These are phyloP conservation scores for Tremellales sp. DNA, from an alignment of 1,284 basidiomycete genomes.

Conservation along the genomic window DNA sequence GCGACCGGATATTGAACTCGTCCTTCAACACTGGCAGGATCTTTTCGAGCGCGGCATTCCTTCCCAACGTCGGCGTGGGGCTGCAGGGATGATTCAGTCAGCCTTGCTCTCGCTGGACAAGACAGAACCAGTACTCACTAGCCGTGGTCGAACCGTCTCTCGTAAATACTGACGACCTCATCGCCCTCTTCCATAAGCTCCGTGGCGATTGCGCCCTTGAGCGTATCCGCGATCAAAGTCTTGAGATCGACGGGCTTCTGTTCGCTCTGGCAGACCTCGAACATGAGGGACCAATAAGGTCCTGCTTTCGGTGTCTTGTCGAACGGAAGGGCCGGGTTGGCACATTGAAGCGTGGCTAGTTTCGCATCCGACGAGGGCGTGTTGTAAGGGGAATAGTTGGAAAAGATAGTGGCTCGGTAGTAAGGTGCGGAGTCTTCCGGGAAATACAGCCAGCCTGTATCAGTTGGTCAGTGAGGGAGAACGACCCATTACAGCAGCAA, in stretches of 20 bases:
- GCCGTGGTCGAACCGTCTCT: constrained; percentile 51
- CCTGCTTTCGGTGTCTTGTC: constrained; percentile 47
- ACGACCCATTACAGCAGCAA: neutral
- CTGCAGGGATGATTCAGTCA: constrained; percentile 23
- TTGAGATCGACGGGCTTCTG: constrained; percentile 53
- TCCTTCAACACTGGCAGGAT: constrained; percentile 51
- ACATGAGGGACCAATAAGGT: constrained; percentile 54
- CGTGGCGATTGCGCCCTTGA: constrained; percentile 53
- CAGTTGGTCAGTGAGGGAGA: neutral
- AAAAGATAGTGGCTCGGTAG: constrained; percentile 57
- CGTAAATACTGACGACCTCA: constrained; percentile 54
- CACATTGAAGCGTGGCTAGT: constrained; percentile 52
- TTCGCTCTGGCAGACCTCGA: constrained; percentile 54
- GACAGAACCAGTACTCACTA: constrained; percentile 25
- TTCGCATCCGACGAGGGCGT: constrained; percentile 47
- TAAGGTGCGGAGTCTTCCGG: constrained; percentile 54
- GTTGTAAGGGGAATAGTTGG: constrained; percentile 56
- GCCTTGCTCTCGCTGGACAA: neutral
- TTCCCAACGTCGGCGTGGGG: constrained; percentile 52
- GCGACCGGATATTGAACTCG: constrained; percentile 48
- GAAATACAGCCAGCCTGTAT: constrained; percentile 45
- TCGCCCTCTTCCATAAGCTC: constrained; percentile 51
- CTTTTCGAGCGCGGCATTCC: constrained; percentile 50
- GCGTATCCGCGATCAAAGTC: constrained; percentile 52
- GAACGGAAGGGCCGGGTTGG: constrained; percentile 48